A percentile compares a stretch with the other conserved stretches of the same genome.
These are phyloP conservation scores for Paramecium biaurelia DNA, from an alignment of 73 alveolate species.

Conservation along the genomic window DNA sequence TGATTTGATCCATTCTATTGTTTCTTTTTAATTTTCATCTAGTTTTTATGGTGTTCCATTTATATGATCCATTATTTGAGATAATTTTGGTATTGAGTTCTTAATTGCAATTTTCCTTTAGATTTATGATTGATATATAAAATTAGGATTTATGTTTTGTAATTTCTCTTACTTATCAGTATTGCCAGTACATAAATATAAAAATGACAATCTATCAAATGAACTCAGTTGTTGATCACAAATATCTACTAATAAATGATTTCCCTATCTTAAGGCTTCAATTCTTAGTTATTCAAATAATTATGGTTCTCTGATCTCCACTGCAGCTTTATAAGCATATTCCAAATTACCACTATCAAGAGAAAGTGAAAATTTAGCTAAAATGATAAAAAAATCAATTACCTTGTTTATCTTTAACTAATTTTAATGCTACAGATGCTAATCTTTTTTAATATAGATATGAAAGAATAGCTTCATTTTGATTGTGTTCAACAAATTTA, in stretches of 20 bases:
- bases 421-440: conserved; percentile 65
- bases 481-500: conserved; percentile 52
- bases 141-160: conserved; percentile 6
- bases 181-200: conserved; percentile 3
- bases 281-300: conserved; percentile 29
- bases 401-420: conserved; percentile 23
- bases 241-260: conserved; percentile 32
- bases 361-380: conserved; percentile 19
- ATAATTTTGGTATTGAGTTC: conserved; percentile 8
- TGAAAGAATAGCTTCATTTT: conserved; percentile 65
- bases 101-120: neutral
- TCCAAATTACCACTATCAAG: neutral
- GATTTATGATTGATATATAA: neutral
- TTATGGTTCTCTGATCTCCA: neutral
- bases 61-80: neutral
- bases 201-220: conserved; percentile 54
- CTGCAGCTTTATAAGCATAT: conserved; percentile 4
- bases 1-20: conserved; percentile 4
- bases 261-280: conserved; percentile 61
- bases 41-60: neutral
- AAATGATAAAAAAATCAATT: neutral
- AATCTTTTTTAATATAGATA: conserved; percentile 69
- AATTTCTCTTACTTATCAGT: conserved; percentile 39
- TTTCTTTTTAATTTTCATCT: neutral
- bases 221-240: conserved; percentile 29